Evolutionary conservation across 345 rosid genomes (phyloP), one percentile per base, ranked within the genome.

Genomic region (Aquilaria malaccensis): DNA sequence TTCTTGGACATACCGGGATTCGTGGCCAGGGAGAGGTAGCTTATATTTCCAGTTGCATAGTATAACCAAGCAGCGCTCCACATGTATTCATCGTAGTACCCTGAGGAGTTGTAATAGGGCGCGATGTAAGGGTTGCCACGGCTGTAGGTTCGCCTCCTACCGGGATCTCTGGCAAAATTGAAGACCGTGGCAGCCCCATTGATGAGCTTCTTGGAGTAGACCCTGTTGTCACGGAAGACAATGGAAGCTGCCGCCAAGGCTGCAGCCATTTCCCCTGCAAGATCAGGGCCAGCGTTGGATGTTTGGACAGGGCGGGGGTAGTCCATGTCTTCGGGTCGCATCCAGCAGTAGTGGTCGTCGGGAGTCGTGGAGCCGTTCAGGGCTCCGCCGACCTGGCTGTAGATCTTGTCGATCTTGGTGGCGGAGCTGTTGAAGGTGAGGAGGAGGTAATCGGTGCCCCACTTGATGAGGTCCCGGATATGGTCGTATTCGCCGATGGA

Each of bases 391-490:
- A 91, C 96, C 91, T 91, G 97, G 12, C 76, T 61, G 64, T 79
- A 75, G 50, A 91, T 75, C 63, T 72, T 71, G 72, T 88, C 84
- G 54, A 83, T 81, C 54, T 66, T 82, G 55, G 82, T 56, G 53
- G 96, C 84, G 41, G 81, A 73, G 13, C 78, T 77, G 61, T 91
- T 88, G 86, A 91, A 91, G 63, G 95, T 86, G 45, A 79, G 70
- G 55, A 91, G 92, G 61, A 91, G 69, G 73, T 91, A 91, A 72
- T 91, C 98, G 33, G 96, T 79, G 6, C 96, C 96, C 95, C 91
- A 86, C 59, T 79, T 80, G 59, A 88, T 82, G 78, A 88, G 78
- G 30, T 88, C 96, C 41, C 79, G 68, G 59, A 74, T 61, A 53
- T 91, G 96, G 53, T 79, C 60, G 66, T 80, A 80, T 68, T 86